Evolutionary conservation across 2,329 filamentous ascomycete species (phyloP).

Genomic region (Xylariaceae sp.): DNA sequence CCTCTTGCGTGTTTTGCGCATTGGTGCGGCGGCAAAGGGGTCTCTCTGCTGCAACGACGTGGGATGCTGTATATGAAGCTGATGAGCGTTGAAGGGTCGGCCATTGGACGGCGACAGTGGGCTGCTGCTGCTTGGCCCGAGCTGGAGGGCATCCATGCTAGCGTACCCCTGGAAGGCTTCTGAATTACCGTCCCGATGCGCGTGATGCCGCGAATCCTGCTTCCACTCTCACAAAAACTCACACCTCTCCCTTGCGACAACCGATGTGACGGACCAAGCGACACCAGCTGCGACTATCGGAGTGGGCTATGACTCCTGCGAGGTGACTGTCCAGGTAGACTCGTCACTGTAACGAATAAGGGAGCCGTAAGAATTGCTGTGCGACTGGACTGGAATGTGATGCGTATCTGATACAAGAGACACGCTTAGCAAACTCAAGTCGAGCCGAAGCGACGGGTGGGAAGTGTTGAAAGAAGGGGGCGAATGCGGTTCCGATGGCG

Average conservation of each 20-base stretch:
- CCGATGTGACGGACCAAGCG: neutral
- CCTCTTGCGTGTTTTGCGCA: constrained; percentile 47
- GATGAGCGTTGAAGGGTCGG: constrained; percentile 13
- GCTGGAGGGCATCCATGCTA: constrained; percentile 22
- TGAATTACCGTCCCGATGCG: constrained; percentile 6
- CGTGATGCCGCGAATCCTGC: constrained; percentile 9
- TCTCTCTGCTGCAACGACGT: constrained; percentile 2
- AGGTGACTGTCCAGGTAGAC: no score
- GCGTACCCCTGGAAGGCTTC: neutral
- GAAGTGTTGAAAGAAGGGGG: neutral
- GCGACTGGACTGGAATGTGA: constrained; percentile 1
- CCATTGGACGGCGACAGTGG: constrained; percentile 9
- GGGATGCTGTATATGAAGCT: constrained; percentile 3
- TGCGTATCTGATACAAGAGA: no score
- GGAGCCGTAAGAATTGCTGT: neutral
- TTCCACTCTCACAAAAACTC: neutral
- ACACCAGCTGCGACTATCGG: constrained; percentile 16
- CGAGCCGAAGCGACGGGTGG: neutral
- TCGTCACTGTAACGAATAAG: neutral
- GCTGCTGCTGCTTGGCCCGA: constrained; percentile 20
- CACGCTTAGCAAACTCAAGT: neutral
- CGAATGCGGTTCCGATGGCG: constrained; percentile 25
- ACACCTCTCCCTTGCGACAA: constrained; percentile 2
- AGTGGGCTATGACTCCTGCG: constrained; percentile 10
- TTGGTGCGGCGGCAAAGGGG: constrained; percentile 8